Percentiles rank a stretch among this genome's conserved stretches.
Conservation (phyloP, 805 yeast genomes). For the Wickerhamiella nectarea region DNA sequence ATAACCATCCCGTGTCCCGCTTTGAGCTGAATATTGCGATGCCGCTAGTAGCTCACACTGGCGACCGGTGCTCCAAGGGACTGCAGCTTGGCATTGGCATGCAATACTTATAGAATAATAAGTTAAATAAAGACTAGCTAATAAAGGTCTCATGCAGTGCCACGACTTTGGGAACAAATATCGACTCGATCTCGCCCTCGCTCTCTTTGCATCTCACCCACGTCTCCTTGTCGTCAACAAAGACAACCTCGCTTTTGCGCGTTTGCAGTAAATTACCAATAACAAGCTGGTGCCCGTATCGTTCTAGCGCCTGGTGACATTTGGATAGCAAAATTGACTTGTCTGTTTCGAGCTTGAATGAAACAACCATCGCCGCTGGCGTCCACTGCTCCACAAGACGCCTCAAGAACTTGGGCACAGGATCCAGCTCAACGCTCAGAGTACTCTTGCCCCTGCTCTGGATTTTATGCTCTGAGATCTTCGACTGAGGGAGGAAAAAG, state of each 20-base stretch:
- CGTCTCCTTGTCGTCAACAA: conserved; percentile 38
- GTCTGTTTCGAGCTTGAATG: conserved; percentile 92
- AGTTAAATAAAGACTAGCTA: not conserved
- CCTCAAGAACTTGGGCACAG: conserved; percentile 87
- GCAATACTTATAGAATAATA: conserved; percentile 34
- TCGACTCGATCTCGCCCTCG: conserved; percentile 55
- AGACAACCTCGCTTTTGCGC: conserved; percentile 75
- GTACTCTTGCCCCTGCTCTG: conserved; percentile 62
- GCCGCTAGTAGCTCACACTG: conserved; percentile 41
- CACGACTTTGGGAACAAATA: conserved; percentile 68
- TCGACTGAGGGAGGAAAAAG: conserved; percentile 76
- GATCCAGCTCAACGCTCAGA: conserved; percentile 73
- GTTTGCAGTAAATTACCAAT: conserved; percentile 87
- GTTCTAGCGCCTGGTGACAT: conserved; percentile 61
- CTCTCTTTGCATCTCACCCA: conserved; percentile 30
- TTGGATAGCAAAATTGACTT: conserved; percentile 51
- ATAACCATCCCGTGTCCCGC: conserved; percentile 50
- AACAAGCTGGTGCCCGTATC: conserved; percentile 87
- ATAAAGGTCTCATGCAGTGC: conserved; percentile 54
- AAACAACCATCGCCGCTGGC: conserved; percentile 83
- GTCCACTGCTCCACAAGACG: conserved; percentile 90
- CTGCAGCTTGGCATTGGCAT: conserved; percentile 54
- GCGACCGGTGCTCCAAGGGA: conserved; percentile 46
- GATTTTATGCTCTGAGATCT: conserved; percentile 86
- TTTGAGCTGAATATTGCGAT: conserved; percentile 52